phyloP scores from a whole-genome alignment of 1,284 basidiomycete genomes.

The Sparassis latifolia region DNA sequence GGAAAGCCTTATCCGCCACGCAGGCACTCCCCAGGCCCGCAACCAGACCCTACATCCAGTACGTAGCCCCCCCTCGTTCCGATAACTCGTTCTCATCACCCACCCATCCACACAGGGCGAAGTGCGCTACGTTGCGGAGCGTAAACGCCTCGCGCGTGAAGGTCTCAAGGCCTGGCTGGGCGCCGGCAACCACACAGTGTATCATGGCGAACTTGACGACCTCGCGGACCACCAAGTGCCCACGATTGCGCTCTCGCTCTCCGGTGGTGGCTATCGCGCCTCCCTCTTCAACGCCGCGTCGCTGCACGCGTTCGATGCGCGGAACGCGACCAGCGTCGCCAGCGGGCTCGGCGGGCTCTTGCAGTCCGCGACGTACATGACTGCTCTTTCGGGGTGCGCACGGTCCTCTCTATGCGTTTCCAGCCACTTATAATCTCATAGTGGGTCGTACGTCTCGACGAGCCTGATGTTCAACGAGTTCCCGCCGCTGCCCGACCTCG shows the following conservation, averaged over 20 bases:
- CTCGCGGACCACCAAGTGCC: slow-evolving; percentile 1
- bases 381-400: slow-evolving; percentile 4
- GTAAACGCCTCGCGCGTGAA: background rate
- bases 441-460: slow-evolving; percentile 5
- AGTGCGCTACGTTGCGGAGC: background rate
- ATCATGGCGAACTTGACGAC: background rate
- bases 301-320: slow-evolving; percentile 1
- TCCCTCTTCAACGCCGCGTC: slow-evolving; percentile 3
- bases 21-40: slow-evolving; percentile 1
- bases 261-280: slow-evolving; percentile 6
- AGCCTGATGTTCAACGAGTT: slow-evolving; percentile 7
- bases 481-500: background rate
- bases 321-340: slow-evolving; percentile 1
- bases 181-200: background rate
- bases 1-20: background rate
- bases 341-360: slow-evolving; percentile 5
- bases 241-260: slow-evolving; percentile 2
- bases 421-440: background rate
- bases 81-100: background rate
- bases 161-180: background rate
- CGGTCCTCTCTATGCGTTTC: background rate
- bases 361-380: slow-evolving; percentile 7
- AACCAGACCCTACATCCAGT: slow-evolving; percentile 3
- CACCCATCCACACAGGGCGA: background rate
- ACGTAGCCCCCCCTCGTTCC: background rate